phyloP scores from a whole-genome alignment of 177 flowering plant genomes.

The Telopea speciosissima region DNA sequence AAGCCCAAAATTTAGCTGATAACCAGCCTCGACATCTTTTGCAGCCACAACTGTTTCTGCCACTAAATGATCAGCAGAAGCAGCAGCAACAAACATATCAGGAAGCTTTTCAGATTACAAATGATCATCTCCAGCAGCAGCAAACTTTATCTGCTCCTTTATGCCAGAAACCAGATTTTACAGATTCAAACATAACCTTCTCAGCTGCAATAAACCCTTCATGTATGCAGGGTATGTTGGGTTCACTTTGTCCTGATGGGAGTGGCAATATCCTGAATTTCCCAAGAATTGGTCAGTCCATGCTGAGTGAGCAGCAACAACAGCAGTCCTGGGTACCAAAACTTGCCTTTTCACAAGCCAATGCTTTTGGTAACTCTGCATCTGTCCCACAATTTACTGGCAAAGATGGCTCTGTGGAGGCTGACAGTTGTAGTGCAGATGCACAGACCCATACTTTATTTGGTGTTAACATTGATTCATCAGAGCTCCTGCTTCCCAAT shows the following conservation, averaged over 20 bases:
- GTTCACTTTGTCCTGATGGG: slow-evolving; percentile 44
- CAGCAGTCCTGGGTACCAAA: slow-evolving; percentile 54
- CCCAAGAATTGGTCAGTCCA: slow-evolving; percentile 35
- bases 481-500: slow-evolving; percentile 47
- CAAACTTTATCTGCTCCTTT: slow-evolving; percentile 42
- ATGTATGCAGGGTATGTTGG: slow-evolving; percentile 38
- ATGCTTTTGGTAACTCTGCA: slow-evolving; percentile 31
- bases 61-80: slow-evolving; percentile 30
- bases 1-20: slow-evolving; percentile 35
- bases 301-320: slow-evolving; percentile 38
- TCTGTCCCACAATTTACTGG: slow-evolving; percentile 43
- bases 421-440: slow-evolving; percentile 42
- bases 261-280: slow-evolving; percentile 37
- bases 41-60: slow-evolving; percentile 38
- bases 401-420: slow-evolving; percentile 42
- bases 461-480: slow-evolving; percentile 60
- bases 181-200: slow-evolving; percentile 37
- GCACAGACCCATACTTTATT: slow-evolving; percentile 49
- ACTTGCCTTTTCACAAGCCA: slow-evolving; percentile 33
- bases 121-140: slow-evolving; percentile 48
- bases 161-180: slow-evolving; percentile 41
- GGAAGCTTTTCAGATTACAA: slow-evolving; percentile 41
- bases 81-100: slow-evolving; percentile 33
- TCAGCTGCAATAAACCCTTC: slow-evolving; percentile 34
- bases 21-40: slow-evolving; percentile 33